Base-by-base conservation (phyloP, 2,329 filamentous ascomycete genomes). In the Phyllosticta citriasiana region DNA sequence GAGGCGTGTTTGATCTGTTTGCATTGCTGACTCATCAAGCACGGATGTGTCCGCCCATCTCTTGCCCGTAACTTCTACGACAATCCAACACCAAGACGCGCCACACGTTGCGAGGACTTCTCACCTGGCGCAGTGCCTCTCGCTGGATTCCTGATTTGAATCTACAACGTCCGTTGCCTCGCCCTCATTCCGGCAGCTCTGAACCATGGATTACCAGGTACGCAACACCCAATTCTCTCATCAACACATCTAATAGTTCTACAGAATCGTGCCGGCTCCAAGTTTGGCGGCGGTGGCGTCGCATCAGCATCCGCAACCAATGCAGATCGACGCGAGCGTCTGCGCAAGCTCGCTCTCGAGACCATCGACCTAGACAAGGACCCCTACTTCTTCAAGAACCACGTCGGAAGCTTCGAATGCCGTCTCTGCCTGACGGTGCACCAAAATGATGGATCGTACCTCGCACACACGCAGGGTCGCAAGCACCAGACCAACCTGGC, bases 361-460 rank as follows among this genome's bases (percentile, higher is more conserved):
- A 95, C 91, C 61, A 99, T 99, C 81, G 93, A 97, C 79, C 89
- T 97, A 65, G 94, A 97, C 78, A 97, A 97, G 79, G 94, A 99
- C 78, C 94, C 94, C 0, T 99, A 97, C 84, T 97, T 97, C 81
- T 99, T 99, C 87, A 96, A 96, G 76, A 99, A 99, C 81, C 93
- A 99, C 77, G 90, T 97, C 69, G 94, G 94, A 71, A 94, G 88
- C 71, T 99, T 97, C 77, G 94, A 99, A 77, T 99, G 94, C 76
- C 89, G 94, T 30, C 88, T 99, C 51, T 99, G 94, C 72, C 81
- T 99, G 26, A 99, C 94, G 0, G 93, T 97, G 4, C 94, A 99
- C 81, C 94, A 99, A 72, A 99, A 99, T 75, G 94, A 99, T 79
- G 94, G 94, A 65, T 97, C 92, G 55, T 99, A 99, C 77, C 91